A percentile compares a stretch with the other conserved stretches of the same genome.
Conservation (phyloP, 1,284 basidiomycete species). For the Heterobasidion irregulare region DNA sequence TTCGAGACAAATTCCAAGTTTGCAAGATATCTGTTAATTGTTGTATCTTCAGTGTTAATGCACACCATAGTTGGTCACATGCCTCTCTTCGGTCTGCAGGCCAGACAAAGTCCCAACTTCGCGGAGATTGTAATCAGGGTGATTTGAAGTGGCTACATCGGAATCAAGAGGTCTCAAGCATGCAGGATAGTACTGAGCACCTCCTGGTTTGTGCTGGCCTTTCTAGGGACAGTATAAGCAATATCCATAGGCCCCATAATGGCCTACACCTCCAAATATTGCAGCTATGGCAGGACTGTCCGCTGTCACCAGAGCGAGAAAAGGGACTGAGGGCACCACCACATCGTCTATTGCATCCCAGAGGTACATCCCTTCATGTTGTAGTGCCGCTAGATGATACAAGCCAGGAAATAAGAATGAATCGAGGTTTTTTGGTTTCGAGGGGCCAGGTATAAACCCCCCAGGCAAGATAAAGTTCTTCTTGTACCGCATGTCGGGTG, state of each 20-base stretch:
- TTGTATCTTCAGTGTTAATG: too few relatives aligned
- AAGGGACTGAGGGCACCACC: background rate
- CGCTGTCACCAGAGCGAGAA: constrained; percentile 10
- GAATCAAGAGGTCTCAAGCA: constrained; percentile 16
- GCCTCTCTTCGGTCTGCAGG: too few relatives aligned
- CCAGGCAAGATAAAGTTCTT: constrained; percentile 8
- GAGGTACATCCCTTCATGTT: constrained; percentile 1
- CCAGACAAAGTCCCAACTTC: too few relatives aligned
- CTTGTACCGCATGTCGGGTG: constrained; percentile 13
- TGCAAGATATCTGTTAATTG: too few relatives aligned
- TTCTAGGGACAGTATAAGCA: constrained; percentile 19
- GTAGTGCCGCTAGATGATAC: background rate
- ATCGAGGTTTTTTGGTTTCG: constrained; percentile 10
- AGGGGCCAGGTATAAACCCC: constrained; percentile 10
- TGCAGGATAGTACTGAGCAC: constrained; percentile 22
- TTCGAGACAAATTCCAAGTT: too few relatives aligned
- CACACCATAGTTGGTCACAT: too few relatives aligned
- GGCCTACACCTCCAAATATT: constrained; percentile 23
- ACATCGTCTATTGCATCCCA: background rate
- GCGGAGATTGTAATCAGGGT: constrained; percentile 18
- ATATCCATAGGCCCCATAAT: constrained; percentile 23
- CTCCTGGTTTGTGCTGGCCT: constrained; percentile 21
- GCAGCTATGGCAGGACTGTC: constrained; percentile 14
- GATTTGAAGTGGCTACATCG: constrained; percentile 8
- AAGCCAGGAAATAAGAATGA: constrained; percentile 10